Evolutionary conservation across 306 rosid species (phyloP), one percentile per base, ranked within the genome.

Genomic region (Lablab purpureus): DNA sequence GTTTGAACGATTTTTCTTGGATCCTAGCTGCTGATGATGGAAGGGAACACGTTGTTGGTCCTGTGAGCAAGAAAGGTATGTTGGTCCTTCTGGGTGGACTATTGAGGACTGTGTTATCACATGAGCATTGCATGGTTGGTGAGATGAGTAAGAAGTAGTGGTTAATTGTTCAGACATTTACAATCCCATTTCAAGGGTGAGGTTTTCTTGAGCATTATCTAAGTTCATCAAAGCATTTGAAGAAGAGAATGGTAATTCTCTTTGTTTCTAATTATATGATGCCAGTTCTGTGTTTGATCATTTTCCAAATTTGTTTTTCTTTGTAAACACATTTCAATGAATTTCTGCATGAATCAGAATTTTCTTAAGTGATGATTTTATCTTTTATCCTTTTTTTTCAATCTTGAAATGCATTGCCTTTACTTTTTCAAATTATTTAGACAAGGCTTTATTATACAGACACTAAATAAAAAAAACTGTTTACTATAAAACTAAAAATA

Each of bases 341-440:
- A 19, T 66, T 34, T 59, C 67, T 25, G 40, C 67, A 13, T 59
- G 41, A 59, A 66, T 40, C 5, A 11, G 71, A 40, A 66, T 37
- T 66, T 34, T 34, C 40, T 30, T n/a, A n/a, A n/a, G n/a, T n/a
- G n/a, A n/a, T n/a, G n/a, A n/a, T n/a, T n/a, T n/a, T n/a, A n/a
- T n/a, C n/a, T n/a, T n/a, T n/a, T n/a, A n/a, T n/a, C n/a, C n/a
- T n/a, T n/a, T n/a, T n/a, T n/a, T n/a, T n/a, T n/a, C n/a, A n/a
- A n/a, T n/a, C n/a, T n/a, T n/a, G n/a, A n/a, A n/a, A n/a, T n/a
- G n/a, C n/a, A n/a, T n/a, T n/a, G n/a, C n/a, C n/a, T n/a, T n/a
- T n/a, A n/a, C n/a, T n/a, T n/a, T n/a, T n/a, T 32, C 36, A 32
- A 4, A 32, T 32, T 32, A 32, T 32, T 32, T 32, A 32, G 36